Conservation (phyloP, 2,329 filamentous ascomycete genomes). For the Xylogone sp. region DNA sequence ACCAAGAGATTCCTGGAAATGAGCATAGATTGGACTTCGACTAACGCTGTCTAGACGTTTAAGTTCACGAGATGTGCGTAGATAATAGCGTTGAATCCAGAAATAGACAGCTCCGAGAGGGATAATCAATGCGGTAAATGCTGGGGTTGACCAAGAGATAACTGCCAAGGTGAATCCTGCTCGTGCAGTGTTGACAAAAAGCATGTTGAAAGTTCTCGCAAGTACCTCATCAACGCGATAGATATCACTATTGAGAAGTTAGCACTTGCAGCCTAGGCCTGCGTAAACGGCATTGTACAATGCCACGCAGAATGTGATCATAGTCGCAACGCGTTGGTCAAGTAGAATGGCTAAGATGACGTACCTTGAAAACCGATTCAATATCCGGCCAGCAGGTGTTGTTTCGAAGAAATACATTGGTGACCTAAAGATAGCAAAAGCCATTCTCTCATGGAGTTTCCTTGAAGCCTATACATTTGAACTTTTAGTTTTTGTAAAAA, state of each 20-base stretch:
- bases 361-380: constrained; percentile 92
- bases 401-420: constrained; percentile 99
- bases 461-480: constrained; percentile 65
- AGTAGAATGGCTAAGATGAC: constrained; percentile 25
- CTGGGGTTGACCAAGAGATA: constrained; percentile 77
- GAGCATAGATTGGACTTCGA: constrained; percentile 93
- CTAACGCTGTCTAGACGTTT: constrained; percentile 95
- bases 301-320: neutral
- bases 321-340: too few species aligned
- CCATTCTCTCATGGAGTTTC: constrained; percentile 96
- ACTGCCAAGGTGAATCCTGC: constrained; percentile 82
- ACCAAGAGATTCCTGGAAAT: constrained; percentile 95
- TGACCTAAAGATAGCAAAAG: constrained; percentile 91
- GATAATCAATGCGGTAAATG: constrained; percentile 75
- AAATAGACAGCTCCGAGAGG: constrained; percentile 79
- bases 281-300: constrained; percentile 3
- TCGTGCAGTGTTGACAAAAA: constrained; percentile 72
- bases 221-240: constrained; percentile 49
- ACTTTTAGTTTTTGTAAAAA: neutral
- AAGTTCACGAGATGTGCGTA: constrained; percentile 91
- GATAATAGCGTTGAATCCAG: constrained; percentile 94
- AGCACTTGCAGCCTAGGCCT: neutral
- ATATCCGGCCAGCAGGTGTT: constrained; percentile 89
- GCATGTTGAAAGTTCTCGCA: constrained; percentile 96
- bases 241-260: constrained; percentile 38